Evolutionary conservation across 306 rosid species (phyloP), one percentile per base, ranked within the genome.

Genomic region (Sesbania bispinosa): DNA sequence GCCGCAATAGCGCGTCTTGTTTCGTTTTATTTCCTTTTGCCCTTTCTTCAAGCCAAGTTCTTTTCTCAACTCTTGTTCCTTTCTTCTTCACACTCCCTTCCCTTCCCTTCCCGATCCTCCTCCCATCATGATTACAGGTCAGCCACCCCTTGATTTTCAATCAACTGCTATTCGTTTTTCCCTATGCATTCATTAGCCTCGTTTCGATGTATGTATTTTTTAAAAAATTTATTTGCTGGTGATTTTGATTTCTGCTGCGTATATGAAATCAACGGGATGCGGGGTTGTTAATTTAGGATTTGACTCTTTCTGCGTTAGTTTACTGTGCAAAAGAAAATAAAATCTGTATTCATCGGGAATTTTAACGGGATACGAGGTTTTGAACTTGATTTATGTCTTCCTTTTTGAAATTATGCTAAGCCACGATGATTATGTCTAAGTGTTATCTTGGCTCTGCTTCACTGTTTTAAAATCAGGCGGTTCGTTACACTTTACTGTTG

Each of bases 111-210:
- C 63, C 59, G 83, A 83, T 79, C 86, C 71, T 81, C 65, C 78
- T 23, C 66, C 19, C 58, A 51, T 68, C 87, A 93, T 93, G 98
- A 80, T 93, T 83, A 80, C 88, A 74, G 98, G 98, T 93, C 48
- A 14, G 59, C 2, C 27, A 6, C 11, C 39, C 60, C 63, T 77
- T 55, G 39, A 50, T 85, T 80, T 39, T 58, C 69, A 47, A 30
- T 78, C 16, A 6, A 1, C 27, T 21, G 1, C 52, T 58, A 3
- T 58, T 67, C 36, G 0, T 41, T 33, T 15, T 41, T 43, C 43
- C 58, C 41, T 6, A 2, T 55, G 74, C 76, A 46, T 57, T 46
- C 64, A 30, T 48, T 51, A 20, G 0, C 10, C 32, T 47, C 10
- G 0, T 60, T 32, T 16, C 14, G 15, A 32, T 62, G 27, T 7